Evolutionary conservation across 495 filamentous ascomycete genomes (phyloP), one percentile per base, ranked within the genome.

Genomic region (Patellaria atrata): DNA sequence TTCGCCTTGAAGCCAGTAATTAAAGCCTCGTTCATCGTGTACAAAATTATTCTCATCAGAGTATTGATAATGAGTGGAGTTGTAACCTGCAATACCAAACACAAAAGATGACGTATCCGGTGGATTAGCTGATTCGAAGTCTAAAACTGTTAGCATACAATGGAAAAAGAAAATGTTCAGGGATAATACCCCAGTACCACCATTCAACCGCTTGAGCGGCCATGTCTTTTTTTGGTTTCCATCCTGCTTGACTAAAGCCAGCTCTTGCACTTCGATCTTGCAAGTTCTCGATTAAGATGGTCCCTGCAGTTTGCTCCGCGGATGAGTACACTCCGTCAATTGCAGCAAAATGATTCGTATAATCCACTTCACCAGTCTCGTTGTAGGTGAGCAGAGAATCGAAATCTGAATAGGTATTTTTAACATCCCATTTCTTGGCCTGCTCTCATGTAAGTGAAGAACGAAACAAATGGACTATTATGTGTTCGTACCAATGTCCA

Each of bases 21-120:
- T 77, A 55, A 71, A 83, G n/a, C 79, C 79, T 3, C 72, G 63
- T 23, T 67, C 65, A 50, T 84, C 79, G 38, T 61, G 58, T 16
- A 79, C 75, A 38, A 69, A 75, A 51, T 81, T 75, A 48, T 82
- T 81, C 20, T 61, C 63, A 7, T 71, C 65, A 24, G 56, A 60
- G 41, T 20, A 60, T 41, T 63, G 57, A 27, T 60, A 51, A 40
- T 60, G 61, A 1, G 59, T 52, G 9, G 50, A 40, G 22, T 63
- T 63, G 31, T 56, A 60, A 6, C 47, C 43, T 18, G 54, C 49
- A 14, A 60, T 42, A 1, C 54, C 54, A 14, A 53, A 59, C n/a
- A 58, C 53, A 17, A 57, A 47, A n/a, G 45, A 50, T 3, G 40
- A 47, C 33, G 60, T 44, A 5, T 60, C 52, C 1, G 59, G 59